These are phyloP conservation scores for Haberlea rhodopensis DNA, from an alignment of 257 asterid genomes.

Conservation along the genomic window DNA sequence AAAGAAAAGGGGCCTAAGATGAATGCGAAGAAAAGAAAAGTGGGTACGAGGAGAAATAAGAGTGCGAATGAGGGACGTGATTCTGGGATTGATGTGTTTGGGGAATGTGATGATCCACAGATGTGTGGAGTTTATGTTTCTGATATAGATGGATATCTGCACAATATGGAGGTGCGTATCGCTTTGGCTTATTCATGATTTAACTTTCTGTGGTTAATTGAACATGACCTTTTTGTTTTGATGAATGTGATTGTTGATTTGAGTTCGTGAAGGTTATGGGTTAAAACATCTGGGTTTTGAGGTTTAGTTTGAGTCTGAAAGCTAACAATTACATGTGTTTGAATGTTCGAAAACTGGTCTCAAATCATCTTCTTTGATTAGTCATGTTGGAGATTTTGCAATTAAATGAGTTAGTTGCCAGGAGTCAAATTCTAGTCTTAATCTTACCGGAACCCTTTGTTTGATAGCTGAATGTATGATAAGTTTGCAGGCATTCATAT, in stretches of 20 bases:
- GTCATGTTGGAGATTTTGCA: too few relatives aligned
- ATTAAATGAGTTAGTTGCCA: too few relatives aligned
- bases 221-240: background rate
- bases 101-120: slow-evolving; percentile 54
- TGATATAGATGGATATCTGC: slow-evolving; percentile 77
- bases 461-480: too few relatives aligned
- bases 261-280: background rate
- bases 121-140: slow-evolving; percentile 67
- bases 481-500: too few relatives aligned
- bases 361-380: too few relatives aligned
- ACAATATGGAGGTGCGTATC: slow-evolving; percentile 62
- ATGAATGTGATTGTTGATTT: background rate
- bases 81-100: slow-evolving; percentile 34
- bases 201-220: background rate
- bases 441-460: too few relatives aligned
- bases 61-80: slow-evolving; percentile 25
- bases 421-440: too few relatives aligned
- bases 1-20: background rate
- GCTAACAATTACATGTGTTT: too few relatives aligned
- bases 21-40: slow-evolving; percentile 25
- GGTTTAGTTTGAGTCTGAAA: too few relatives aligned
- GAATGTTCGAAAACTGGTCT: too few relatives aligned
- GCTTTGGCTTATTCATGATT: background rate
- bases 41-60: slow-evolving; percentile 29
- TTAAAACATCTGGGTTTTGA: background rate